Base-by-base conservation (phyloP, 169 alveolate species). In the Eimeria praecox region DNA sequence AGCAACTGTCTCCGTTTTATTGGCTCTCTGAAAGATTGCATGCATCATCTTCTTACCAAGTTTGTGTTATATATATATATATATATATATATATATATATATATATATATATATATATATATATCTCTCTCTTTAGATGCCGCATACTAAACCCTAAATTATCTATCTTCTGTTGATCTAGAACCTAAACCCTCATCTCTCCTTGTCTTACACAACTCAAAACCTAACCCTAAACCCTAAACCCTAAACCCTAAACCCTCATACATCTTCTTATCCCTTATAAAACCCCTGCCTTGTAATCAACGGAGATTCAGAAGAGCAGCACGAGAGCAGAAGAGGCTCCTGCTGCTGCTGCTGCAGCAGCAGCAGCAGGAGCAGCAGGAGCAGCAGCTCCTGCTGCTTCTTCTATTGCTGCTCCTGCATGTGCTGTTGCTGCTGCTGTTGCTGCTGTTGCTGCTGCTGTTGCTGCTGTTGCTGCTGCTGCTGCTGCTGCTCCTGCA, bases 1-100 rank as follows among this genome's bases (percentile, higher is more conserved):
- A 40, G 80, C 54, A 87, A 87, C 42, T 87, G 93, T n/a, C 22
- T 87, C n/a, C 56, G 93, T n/a, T 87, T 87, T 24, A 83, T 87
- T 44, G 93, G 93, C 14, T 87, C 93, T 10, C 44, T 87, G 64
- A 62, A 87, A 42, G 93, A 87, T 64, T 56, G 66, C 46, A 87
- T 62, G 9, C 49, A 83, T n/a, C 93, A 87, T 27, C 59, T 87
- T 2, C 80, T 87, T 9, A 87, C 33, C 30, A 42, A 62, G 93
- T 87, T 35, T 33, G 77, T 54, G 22, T 73, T 30, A 20, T 33
- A 0, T 59, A n/a, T n/a, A n/a, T n/a, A n/a, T n/a, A n/a, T n/a
- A n/a, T n/a, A n/a, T n/a, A n/a, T n/a, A n/a, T n/a, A n/a, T n/a
- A n/a, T n/a, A n/a, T n/a, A n/a, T n/a, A n/a, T n/a, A n/a, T n/a